Evolutionary conservation across 1,284 basidiomycete species (phyloP).

Genomic region (Malassezia furfur): DNA sequence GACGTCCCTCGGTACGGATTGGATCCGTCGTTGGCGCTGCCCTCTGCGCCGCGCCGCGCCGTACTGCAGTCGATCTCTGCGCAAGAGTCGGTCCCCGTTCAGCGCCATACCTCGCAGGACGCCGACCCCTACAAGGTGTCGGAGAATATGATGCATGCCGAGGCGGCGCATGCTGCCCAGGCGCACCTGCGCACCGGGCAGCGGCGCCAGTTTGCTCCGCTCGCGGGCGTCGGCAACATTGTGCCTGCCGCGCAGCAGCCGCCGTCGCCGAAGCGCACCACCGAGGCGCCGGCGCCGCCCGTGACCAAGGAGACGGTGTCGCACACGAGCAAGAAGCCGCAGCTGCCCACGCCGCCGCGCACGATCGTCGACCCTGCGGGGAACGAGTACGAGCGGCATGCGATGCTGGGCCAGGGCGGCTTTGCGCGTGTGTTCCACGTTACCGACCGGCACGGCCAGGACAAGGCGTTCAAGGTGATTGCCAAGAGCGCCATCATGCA

Average conservation of each 20-base stretch:
- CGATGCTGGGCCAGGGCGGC: constrained; percentile 47
- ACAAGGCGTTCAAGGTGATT: constrained; percentile 51
- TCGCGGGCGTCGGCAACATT: constrained; percentile 7
- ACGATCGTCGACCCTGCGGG: constrained; percentile 38
- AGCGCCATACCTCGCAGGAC: constrained; percentile 4
- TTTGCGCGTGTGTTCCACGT: constrained; percentile 47
- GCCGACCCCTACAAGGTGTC: constrained; percentile 9
- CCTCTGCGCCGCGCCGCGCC: constrained; percentile 12
- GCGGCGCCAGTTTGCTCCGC: constrained; percentile 13
- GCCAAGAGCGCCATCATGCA: constrained; percentile 48
- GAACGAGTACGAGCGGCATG: constrained; percentile 28
- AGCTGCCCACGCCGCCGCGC: constrained; percentile 35
- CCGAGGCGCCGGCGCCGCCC: not conserved
- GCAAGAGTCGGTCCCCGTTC: constrained; percentile 17
- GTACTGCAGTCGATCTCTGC: constrained; percentile 16
- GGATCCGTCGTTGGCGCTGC: constrained; percentile 3
- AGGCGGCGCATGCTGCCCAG: constrained; percentile 3
- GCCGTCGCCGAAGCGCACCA: constrained; percentile 2
- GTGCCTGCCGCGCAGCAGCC: constrained; percentile 7
- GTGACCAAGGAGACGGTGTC: constrained; percentile 13
- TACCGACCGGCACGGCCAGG: constrained; percentile 34
- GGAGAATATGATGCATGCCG: constrained; percentile 10
- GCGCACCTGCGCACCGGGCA: constrained; percentile 1
- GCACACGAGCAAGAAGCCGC: constrained; percentile 28
- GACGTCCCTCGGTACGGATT: constrained; percentile 5